Percentiles rank a stretch among this genome's conserved stretches.
phyloP scores from a whole-genome alignment of 2,329 filamentous ascomycete genomes.

The Scedosporium apiospermum region DNA sequence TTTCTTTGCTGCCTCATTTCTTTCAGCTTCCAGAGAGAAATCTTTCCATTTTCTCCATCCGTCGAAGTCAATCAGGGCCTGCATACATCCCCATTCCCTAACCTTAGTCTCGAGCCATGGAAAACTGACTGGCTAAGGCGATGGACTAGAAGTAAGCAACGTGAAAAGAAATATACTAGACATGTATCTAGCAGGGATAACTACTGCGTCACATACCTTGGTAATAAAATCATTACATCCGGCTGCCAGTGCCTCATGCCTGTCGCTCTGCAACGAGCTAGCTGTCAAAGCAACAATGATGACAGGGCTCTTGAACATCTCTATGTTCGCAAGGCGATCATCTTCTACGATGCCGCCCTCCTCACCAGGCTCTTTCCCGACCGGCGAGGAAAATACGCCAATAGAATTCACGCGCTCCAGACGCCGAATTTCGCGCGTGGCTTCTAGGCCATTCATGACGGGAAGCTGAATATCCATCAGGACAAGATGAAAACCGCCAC shows the following conservation, averaged over 20 bases:
- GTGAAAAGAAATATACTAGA: neutral
- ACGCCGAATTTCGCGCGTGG: slow-evolving; percentile 86
- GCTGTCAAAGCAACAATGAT: slow-evolving; percentile 97
- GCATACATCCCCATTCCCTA: slow-evolving; percentile 99
- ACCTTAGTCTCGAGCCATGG: slow-evolving; percentile 96
- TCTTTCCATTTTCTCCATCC: slow-evolving; percentile 98
- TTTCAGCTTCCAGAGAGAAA: slow-evolving; percentile 37
- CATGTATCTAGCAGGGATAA: neutral
- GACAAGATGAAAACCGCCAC: slow-evolving; percentile 88
- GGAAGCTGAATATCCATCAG: slow-evolving; percentile 98
- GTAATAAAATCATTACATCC: slow-evolving; percentile 98
- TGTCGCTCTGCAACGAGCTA: slow-evolving; percentile 86
- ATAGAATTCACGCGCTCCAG: slow-evolving; percentile 87
- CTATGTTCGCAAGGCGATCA: slow-evolving; percentile 57
- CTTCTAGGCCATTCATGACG: slow-evolving; percentile 90
- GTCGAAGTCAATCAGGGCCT: slow-evolving; percentile 95
- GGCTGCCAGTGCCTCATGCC: slow-evolving; percentile 87
- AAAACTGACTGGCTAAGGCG: slow-evolving; percentile 78
- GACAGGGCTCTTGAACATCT: slow-evolving; percentile 87
- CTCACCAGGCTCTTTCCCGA: slow-evolving; percentile 42
- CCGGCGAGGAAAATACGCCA: slow-evolving; percentile 73
- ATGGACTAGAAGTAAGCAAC: slow-evolving; percentile 10
- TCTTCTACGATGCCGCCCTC: slow-evolving; percentile 31
- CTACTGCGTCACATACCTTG: slow-evolving; percentile 52
- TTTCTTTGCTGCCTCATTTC: slow-evolving; percentile 21